Base-by-base conservation (phyloP, 352 stramenopile genomes). In the Pythium biforme region DNA sequence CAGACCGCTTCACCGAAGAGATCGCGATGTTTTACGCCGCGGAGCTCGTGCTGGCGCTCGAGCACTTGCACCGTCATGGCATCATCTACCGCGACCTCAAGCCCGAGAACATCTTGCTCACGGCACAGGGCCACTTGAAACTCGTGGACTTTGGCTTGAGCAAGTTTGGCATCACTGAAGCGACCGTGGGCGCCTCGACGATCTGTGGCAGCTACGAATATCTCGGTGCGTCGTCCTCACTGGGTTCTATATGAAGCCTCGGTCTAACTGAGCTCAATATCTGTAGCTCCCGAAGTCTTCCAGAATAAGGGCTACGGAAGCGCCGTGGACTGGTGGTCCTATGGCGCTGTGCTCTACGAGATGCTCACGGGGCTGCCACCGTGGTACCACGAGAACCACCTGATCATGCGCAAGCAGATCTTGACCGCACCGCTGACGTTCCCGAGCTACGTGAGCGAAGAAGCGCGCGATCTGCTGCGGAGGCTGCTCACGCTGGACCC, bases 71-170 rank as follows among this genome's bases (percentile, higher is more conserved):
- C 34, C 84, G 83, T 23, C 87, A 94, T 29, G 87, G 85, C 29
- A 90, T 96, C 55, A 66, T 92, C 29, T 92, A 97, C 62, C 79
- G 89, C 56, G 89, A 97, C 54, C 74, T 97, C 37, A 96, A 94
- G 49, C 88, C 89, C 0, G 86, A 95, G 68, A 95, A 95, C 59
- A 93, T 94, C 66, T 59, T 96, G n/a, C 68, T 94, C 9, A 85
- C 78, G 0, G 77, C 62, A 31, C 63, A 80, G 50, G 85, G 85
- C 8, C 85, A 92, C 39, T 37, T 92, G 1, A 93, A 92, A 59
- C 73, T 94, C 9, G 81, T 90, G 11, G 85, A 94, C 62, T 94
- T 94, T 72, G 85, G 85, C 5, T 72, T 94, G 47, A 89, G 83
- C 66, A 94, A 92, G 66, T 92, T 92, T 58, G 83, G 83, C 15